Evolutionary conservation across 305 asterid species (phyloP), one percentile per base, ranked within the genome.

Genomic region (Salvia sclarea): DNA sequence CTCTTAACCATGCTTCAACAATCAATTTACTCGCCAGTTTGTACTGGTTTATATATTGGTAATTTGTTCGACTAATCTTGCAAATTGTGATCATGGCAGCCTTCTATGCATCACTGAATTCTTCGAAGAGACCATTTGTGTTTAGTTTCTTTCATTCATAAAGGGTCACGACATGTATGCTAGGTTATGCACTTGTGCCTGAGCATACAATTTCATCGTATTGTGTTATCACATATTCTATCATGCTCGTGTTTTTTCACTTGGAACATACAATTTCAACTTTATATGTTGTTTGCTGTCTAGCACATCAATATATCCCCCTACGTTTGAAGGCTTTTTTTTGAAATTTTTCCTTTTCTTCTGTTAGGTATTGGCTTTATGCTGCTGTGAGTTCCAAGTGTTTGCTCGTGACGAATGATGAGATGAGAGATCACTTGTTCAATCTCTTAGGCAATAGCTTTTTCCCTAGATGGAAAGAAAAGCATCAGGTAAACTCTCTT

Each of bases 361-460:
- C 73, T 75, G 49, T 52, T 67, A 91, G 97, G 99, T 94, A 94
- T 75, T 94, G 99, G 97, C 76, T 94, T 66, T 94, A 89, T 81
- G 99, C 99, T 64, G 99, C 99, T 68, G 97, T 94, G 5, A 88
- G 90, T 70, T 85, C 85, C 24, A 89, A 85, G 79, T 85, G 97
- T 76, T 81, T 91, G 87, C 82, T 94, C 82, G 90, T 91, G 81
- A 91, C 98, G 12, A 94, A 91, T 56, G 99, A 94, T 81, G 99
- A 94, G 87, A 91, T 94, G 99, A 88, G 99, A 76, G 99, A 91
- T 75, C 99, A 94, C 83, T 76, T 94, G 76, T 94, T 94, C 85
- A 85, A 85, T 74, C 87, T 94, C 60, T 58, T 94, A 66, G 99
- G 99, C 68, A 84, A 87, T 59, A 87, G 76, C 65, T 89, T 94